phyloP scores from a whole-genome alignment of 2,329 filamentous ascomycete genomes.

The Ophiosphaerella korrae region DNA sequence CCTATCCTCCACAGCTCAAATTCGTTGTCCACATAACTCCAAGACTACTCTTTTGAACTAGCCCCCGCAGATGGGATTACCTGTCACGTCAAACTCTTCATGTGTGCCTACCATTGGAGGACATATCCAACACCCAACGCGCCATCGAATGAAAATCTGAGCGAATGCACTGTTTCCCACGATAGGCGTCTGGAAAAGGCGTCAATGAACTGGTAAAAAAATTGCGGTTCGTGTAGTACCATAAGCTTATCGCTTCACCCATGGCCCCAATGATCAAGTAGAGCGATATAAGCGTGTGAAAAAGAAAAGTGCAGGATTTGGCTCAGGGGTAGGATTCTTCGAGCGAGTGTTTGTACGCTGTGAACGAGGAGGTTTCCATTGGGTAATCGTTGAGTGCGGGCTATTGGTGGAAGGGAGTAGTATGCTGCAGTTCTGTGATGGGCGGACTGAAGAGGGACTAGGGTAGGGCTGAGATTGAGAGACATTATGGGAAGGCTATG shows the following conservation, averaged over 20 bases:
- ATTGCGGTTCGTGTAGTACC: slow-evolving; percentile 44
- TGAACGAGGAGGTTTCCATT: slow-evolving; percentile 54
- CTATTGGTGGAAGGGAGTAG: slow-evolving; percentile 46
- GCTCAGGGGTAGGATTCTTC: slow-evolving; percentile 55
- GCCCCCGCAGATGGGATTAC: slow-evolving; percentile 58
- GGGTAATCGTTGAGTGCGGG: slow-evolving; percentile 32
- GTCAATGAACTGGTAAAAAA: slow-evolving; percentile 54
- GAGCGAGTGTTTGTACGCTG: slow-evolving; percentile 58
- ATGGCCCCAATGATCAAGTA: slow-evolving; percentile 61
- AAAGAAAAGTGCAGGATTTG: slow-evolving; percentile 42
- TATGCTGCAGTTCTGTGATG: slow-evolving; percentile 48
- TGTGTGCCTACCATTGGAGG: slow-evolving; percentile 31
- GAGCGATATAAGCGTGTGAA: slow-evolving; percentile 48
- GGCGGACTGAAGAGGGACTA: slow-evolving; percentile 46
- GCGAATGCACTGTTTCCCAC: slow-evolving; percentile 53
- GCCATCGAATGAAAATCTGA: slow-evolving; percentile 60
- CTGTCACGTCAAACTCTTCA: slow-evolving; percentile 37
- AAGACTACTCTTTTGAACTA: slow-evolving; percentile 36
- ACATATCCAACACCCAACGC: slow-evolving; percentile 49
- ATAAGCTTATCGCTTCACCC: slow-evolving; percentile 58
- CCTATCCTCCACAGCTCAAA: slow-evolving; percentile 34
- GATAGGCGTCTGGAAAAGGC: slow-evolving; percentile 47
- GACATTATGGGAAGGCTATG: slow-evolving; percentile 1
- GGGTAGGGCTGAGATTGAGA: slow-evolving; percentile 43
- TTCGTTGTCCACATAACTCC: not conserved